Evolutionary conservation across 352 stramenopile genomes (phyloP).

Genomic region (Peronospora farinosa): DNA sequence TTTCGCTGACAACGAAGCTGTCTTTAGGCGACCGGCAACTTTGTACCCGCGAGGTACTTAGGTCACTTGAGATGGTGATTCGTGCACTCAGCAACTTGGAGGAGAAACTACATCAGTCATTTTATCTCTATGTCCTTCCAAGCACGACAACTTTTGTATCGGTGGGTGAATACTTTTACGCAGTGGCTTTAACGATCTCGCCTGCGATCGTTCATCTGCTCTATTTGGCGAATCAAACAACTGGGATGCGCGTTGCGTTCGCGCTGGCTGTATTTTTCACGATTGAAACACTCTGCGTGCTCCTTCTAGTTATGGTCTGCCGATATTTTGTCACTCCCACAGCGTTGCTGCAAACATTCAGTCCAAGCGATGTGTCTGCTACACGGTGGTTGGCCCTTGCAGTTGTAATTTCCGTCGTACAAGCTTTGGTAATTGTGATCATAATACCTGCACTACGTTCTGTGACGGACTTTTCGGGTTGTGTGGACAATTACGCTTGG

Average conservation of each 20-base stretch:
- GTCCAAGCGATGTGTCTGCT: conserved; percentile 3
- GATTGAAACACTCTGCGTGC: conserved; percentile 27
- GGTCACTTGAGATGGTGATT: conserved; percentile 57
- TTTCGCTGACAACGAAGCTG: conserved; percentile 29
- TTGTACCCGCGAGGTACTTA: conserved; percentile 34
- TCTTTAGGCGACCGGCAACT: conserved; percentile 18
- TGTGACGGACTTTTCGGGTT: conserved; percentile 34
- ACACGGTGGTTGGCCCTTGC: conserved; percentile 26
- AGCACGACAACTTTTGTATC: conserved; percentile 74
- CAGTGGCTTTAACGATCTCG: conserved; percentile 57
- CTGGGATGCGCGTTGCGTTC: conserved; percentile 61
- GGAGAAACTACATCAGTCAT: conserved; percentile 86
- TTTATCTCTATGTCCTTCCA: conserved; percentile 82
- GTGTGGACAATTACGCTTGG: conserved; percentile 36
- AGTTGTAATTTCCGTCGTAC: conserved; percentile 17
- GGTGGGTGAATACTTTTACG: conserved; percentile 84
- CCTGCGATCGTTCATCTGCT: conserved; percentile 61
- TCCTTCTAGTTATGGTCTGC: conserved; percentile 15
- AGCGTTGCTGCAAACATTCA: conserved; percentile 9
- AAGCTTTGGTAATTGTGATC: conserved; percentile 24
- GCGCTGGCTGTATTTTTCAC: conserved; percentile 34
- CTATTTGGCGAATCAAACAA: conserved; percentile 39
- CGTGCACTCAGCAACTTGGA: conserved; percentile 83
- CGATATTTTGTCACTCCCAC: conserved; percentile 10
- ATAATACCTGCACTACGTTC: conserved; percentile 26